Evolutionary conservation across 2,329 filamentous ascomycete genomes (phyloP).

Genomic region (Fusarium concolor): DNA sequence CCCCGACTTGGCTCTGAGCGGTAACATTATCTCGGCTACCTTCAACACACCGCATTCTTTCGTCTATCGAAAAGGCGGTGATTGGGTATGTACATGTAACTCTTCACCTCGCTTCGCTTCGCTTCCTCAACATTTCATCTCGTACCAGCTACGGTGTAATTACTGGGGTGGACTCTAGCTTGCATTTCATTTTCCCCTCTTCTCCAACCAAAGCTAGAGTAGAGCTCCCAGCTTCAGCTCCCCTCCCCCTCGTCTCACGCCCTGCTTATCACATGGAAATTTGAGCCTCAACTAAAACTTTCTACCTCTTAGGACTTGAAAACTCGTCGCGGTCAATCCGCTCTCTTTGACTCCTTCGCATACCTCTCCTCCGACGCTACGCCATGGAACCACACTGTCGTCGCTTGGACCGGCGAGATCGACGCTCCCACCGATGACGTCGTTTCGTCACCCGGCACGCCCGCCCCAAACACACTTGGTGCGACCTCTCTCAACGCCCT

Average conservation of each 20-base stretch:
- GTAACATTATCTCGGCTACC: slow-evolving; percentile 74
- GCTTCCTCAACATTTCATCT: slow-evolving; percentile 25
- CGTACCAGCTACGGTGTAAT: slow-evolving; percentile 12
- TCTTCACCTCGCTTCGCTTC: slow-evolving; percentile 9
- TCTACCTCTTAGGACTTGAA: slow-evolving; percentile 71
- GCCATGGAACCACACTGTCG: slow-evolving; percentile 90
- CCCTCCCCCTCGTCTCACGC: slow-evolving; percentile 15
- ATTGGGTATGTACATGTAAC: slow-evolving; percentile 65
- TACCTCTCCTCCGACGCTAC: slow-evolving; percentile 86
- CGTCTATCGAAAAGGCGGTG: slow-evolving; percentile 67
- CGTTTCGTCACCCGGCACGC: slow-evolving; percentile 60
- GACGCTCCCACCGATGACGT: slow-evolving; percentile 60
- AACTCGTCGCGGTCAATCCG: slow-evolving; percentile 85
- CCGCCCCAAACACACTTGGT: slow-evolving; percentile 59
- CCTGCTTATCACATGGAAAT: slow-evolving; percentile 28
- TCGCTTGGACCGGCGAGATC: slow-evolving; percentile 95
- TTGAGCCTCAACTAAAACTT: slow-evolving; percentile 23
- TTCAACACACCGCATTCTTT: slow-evolving; percentile 72
- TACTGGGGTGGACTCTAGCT: slow-evolving; percentile 31
- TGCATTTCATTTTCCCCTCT: slow-evolving; percentile 31
- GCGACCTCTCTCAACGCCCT: slow-evolving; percentile 74
- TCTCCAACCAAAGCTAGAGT: slow-evolving; percentile 34
- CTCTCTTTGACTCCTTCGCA: slow-evolving; percentile 90
- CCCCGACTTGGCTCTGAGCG: slow-evolving; percentile 68
- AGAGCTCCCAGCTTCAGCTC: slow-evolving; percentile 28